Base-by-base conservation (phyloP, 129 eudicot genomes). In the Lactuca sativa region DNA sequence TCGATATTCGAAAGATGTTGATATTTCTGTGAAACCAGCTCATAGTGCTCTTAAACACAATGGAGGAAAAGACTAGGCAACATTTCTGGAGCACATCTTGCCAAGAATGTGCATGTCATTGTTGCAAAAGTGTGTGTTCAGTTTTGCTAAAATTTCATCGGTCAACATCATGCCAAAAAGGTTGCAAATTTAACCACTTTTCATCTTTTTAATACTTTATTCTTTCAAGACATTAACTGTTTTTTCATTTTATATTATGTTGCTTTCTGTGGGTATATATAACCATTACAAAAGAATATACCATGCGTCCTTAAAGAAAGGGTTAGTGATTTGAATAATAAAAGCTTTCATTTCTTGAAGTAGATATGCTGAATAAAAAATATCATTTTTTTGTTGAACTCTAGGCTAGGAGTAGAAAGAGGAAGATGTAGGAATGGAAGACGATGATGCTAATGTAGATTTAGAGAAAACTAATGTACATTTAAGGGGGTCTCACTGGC, bases 401-500 rank as follows among this genome's bases (percentile, higher is more conserved):
- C 74, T 87, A 90, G 92, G 86, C 79, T 86, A 65, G 92, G 82
- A 72, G 87, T 74, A 68, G 89, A 87, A 74, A 31, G 83, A 47
- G 55, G 66, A 48, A 62, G 40, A 54, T 38, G 66, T 15, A 69
- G 72, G 72, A 10, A 67, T 72, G 67, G 77, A 81, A 67, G 90
- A 88, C 83, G 83, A 88, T 73, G 93, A 83, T 58, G 96, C 83
- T 21, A 83, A 86, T 84, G 96, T 91, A 36, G 97, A 91, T 53
- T 69, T 91, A 64, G 97, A 91, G 66, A 91, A 91, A 73, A 91
- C 93, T 79, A 91, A 91, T 82, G 93, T 91, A 70, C 85, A 88
- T 43, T 69, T 91, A 81, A 88, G 88, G 30, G 89, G 97, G 97
- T 33, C 96, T 96, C 55, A 91, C 97, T 78, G 97, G 97, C 56